Evolutionary conservation across 2,329 filamentous ascomycete species (phyloP), one percentile per base, ranked within the genome.

Genomic region (Stachybotrys chartarum): DNA sequence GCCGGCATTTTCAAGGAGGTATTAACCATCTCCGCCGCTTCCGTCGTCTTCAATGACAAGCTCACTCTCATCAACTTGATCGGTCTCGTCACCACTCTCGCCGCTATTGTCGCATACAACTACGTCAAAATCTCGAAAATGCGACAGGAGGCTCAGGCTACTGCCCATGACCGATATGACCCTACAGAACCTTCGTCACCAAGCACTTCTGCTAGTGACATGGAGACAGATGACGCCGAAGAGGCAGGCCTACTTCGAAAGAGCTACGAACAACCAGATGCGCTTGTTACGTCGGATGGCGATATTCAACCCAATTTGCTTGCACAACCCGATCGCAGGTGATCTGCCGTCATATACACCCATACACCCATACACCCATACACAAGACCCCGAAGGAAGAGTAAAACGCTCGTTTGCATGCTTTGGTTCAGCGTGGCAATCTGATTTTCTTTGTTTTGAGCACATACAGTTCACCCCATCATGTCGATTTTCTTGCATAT

Each of bases 1-100:
- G 96, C 92, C 59, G 94, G 94, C 58, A 97, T 99, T 59, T 97
- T 99, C 79, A 99, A 99, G 71, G 94, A 99, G 75, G 94, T 97
- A 46, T 86, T 99, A 55, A 99, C 94, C 14, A 97, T 99, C 65
- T 87, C 84, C 46, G 91, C 91, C 1, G 93, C 93, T 0, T 88
- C 91, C 8, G 70, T 95, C 31, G 85, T 96, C 5, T 99, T 97
- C 75, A 83, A 94, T 64, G 94, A 99, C 68, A 83, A 82, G 51
- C 82, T 99, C 50, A 97, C 92, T 0, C 77, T 86, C 0, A 84
- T 99, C 75, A 99, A 99, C 70, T 76, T 97, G 10, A 82, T 88
- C 16, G 94, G 94, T 7, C 77, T 99, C 12, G 67, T 95, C n/a
- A 85, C 96, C 52, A 99, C 94, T 0, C 90, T 97, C 62, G 77